These are phyloP conservation scores for Priceomyces melissophilus DNA, from an alignment of 805 yeast species.

Conservation along the genomic window DNA sequence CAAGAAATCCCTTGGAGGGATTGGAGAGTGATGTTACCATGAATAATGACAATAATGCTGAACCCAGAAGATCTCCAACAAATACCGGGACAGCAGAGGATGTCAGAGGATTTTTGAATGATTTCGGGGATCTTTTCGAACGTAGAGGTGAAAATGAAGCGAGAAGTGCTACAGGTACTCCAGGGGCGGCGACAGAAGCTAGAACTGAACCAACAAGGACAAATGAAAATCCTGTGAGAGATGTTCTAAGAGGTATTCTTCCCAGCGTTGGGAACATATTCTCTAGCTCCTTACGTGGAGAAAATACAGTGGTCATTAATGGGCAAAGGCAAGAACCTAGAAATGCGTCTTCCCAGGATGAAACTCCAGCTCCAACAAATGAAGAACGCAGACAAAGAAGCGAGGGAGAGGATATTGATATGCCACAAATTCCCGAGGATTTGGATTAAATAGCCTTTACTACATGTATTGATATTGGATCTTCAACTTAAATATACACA, in stretches of 20 bases:
- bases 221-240: conserved; percentile 7
- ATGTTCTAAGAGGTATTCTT: conserved; percentile 12
- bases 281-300: conserved; percentile 9
- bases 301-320: conserved; percentile 1
- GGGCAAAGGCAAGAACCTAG: neutral
- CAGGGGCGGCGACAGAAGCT: neutral
- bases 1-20: conserved; percentile 9
- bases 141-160: conserved; percentile 9
- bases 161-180: neutral
- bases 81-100: conserved; percentile 4
- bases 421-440: conserved; percentile 11
- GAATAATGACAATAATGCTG: conserved; percentile 2
- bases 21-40: conserved; percentile 4
- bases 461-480: neutral
- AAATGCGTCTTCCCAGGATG: neutral
- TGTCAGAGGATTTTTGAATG: conserved; percentile 19
- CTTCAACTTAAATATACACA: conserved; percentile 2
- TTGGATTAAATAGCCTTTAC: conserved; percentile 8
- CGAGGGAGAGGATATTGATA: conserved; percentile 7
- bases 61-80: neutral
- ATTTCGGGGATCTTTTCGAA: conserved; percentile 21
- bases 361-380: neutral
- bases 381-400: neutral
- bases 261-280: conserved; percentile 12
- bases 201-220: neutral